A percentile compares a stretch with the other conserved stretches of the same genome.
These are phyloP conservation scores for Blastomyces emzantsi DNA, from an alignment of 2,329 filamentous ascomycete species.

Conservation along the genomic window DNA sequence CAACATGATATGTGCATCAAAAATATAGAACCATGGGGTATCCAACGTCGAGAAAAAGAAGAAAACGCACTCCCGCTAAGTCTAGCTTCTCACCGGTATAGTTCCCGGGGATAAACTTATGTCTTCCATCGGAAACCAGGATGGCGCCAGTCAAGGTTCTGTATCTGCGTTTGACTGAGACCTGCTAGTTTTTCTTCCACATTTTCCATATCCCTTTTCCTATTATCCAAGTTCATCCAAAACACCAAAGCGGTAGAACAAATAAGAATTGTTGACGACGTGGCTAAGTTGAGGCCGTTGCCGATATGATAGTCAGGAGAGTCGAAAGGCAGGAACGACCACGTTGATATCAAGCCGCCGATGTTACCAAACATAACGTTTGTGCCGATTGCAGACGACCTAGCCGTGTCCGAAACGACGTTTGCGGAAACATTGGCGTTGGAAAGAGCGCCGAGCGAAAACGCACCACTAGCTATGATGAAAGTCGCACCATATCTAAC, in stretches of 20 bases:
- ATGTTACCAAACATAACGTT: constrained; percentile 14
- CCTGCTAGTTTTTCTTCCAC: constrained; percentile 50
- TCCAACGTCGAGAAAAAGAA: neutral
- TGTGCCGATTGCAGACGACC: constrained; percentile 14
- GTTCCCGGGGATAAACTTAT: constrained; percentile 9
- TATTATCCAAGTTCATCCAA: constrained; percentile 58
- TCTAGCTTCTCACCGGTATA: neutral
- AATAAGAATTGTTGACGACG: constrained; percentile 48
- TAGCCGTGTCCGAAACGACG: constrained; percentile 13
- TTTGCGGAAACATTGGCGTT: constrained; percentile 14
- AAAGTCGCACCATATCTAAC: constrained; percentile 14
- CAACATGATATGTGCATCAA: neutral
- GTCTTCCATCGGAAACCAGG: constrained; percentile 55
- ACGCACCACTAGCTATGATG: constrained; percentile 14
- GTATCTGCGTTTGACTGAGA: constrained; percentile 44
- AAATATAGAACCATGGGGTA: neutral
- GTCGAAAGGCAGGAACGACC: constrained; percentile 34
- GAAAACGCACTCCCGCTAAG: neutral
- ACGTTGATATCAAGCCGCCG: constrained; percentile 15
- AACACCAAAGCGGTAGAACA: constrained; percentile 41
- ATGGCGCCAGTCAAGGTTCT: constrained; percentile 58
- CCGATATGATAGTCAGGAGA: constrained; percentile 59
- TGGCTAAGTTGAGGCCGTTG: constrained; percentile 61
- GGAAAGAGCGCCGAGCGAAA: constrained; percentile 10
- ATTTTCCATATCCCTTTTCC: constrained; percentile 45